Evolutionary conservation across 2,329 filamentous ascomycete species (phyloP), one percentile per base, ranked within the genome.

Genomic region (Monosporascus sp.): DNA sequence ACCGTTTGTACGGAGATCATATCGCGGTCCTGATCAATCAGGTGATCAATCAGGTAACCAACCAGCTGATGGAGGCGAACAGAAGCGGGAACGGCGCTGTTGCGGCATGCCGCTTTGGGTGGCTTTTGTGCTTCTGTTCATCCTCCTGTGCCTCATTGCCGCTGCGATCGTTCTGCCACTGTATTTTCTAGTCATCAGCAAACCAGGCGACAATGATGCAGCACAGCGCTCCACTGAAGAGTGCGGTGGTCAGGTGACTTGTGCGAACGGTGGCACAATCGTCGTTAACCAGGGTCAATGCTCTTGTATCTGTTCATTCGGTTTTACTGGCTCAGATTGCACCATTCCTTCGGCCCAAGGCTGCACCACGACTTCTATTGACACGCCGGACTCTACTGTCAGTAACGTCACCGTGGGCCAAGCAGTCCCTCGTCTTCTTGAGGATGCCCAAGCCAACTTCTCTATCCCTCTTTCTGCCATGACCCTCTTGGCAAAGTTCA

Each of bases 241-340:
- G 55, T 96, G 91, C 67, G 77, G 82, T 59, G 71, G 75, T 40
- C 78, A 79, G 31, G 72, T 87, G 15, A 78, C 76, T 0, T 97
- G 93, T 65, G 73, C 81, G 50, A 96, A 97, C 59, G 91, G 90
- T 9, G 93, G 93, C 28, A 85, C 86, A 18, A 91, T 86, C 52
- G 81, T 93, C 17, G 71, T 91, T 20, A 82, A 80, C 17, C 76
- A 82, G 53, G 80, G 82, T 3, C 74, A 80, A 20, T 97, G 93
- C 72, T 87, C 86, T 14, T 99, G 93, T 68, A 84, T 97, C 44
- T 99, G 93, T 70, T 84, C 87, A 22, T 91, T 94, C 63, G 91
- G 92, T 1, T 97, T 93, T 68, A 92, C 88, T 0, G 79, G 80
- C 15, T 70, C 72, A 22, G 74, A 79, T 55, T 84, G 81, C 64